phyloP scores from a whole-genome alignment of 208 protist genomes.

The Acanthamoeba lenticulata region DNA sequence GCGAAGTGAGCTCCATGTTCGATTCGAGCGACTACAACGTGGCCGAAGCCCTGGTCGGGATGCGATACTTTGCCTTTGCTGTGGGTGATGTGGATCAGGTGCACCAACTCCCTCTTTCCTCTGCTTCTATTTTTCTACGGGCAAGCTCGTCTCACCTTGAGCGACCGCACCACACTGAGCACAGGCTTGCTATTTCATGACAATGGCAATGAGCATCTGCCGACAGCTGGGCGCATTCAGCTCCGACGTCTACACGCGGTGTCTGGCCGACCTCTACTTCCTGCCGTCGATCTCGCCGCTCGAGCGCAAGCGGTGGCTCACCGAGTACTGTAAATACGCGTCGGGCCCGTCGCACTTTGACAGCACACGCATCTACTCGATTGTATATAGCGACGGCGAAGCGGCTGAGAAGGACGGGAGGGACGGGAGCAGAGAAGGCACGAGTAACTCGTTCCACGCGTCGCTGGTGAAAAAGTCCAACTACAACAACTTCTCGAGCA shows the following conservation, averaged over 20 bases:
- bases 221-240: slow-evolving; percentile 24
- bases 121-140: too few species aligned
- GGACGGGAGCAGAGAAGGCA: neutral
- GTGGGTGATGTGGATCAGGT: slow-evolving; percentile 2
- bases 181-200: slow-evolving; percentile 43
- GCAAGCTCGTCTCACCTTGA: too few species aligned
- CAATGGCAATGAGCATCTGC: slow-evolving; percentile 50
- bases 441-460: neutral
- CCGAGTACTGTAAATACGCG: slow-evolving; percentile 48
- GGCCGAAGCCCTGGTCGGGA: neutral
- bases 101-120: too few species aligned
- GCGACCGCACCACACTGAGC: neutral
- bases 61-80: slow-evolving; percentile 35
- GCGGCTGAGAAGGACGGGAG: neutral
- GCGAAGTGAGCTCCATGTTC: neutral
- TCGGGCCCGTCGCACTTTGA: slow-evolving; percentile 2
- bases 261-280: slow-evolving; percentile 44
- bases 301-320: slow-evolving; percentile 25
- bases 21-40: slow-evolving; percentile 29
- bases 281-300: neutral
- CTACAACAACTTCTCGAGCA: slow-evolving; percentile 51
- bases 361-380: slow-evolving; percentile 21
- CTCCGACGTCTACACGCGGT: slow-evolving; percentile 48
- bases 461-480: slow-evolving; percentile 10
- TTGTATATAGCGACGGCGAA: neutral